These are phyloP conservation scores for Fusarium abutilonis DNA, from an alignment of 2,329 filamentous ascomycete species.

Conservation along the genomic window DNA sequence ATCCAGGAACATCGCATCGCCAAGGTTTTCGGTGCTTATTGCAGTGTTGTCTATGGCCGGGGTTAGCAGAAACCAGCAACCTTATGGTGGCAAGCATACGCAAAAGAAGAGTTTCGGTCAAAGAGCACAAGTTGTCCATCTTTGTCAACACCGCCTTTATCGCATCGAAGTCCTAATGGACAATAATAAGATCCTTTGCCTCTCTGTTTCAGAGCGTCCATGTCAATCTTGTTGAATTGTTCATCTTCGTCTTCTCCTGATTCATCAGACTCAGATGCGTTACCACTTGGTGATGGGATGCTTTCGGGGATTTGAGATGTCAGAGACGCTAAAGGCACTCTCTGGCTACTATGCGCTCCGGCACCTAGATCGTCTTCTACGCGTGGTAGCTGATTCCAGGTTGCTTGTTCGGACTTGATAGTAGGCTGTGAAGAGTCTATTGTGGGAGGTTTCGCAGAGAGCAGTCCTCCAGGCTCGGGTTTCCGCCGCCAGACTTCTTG, in stretches of 20 bases:
- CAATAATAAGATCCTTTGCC: constrained; percentile 54
- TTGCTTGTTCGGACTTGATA: constrained; percentile 38
- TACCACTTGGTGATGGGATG: constrained; percentile 24
- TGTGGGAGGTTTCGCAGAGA: constrained; percentile 30
- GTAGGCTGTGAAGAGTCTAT: constrained; percentile 40
- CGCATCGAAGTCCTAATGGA: constrained; percentile 50
- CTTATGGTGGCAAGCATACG: constrained; percentile 43
- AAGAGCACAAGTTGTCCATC: constrained; percentile 53
- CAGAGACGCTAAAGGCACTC: constrained; percentile 37
- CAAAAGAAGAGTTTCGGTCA: constrained; percentile 56
- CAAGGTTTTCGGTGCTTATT: constrained; percentile 57
- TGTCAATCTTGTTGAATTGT: constrained; percentile 50
- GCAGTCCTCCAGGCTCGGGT: constrained; percentile 21
- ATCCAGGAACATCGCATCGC: constrained; percentile 52
- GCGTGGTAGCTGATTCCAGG: constrained; percentile 27
- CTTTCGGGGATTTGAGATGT: constrained; percentile 32
- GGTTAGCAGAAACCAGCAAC: constrained; percentile 32
- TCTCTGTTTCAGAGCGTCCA: constrained; percentile 53
- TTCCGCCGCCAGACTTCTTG: constrained; percentile 47
- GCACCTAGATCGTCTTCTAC: constrained; percentile 37
- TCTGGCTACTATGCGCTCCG: constrained; percentile 37
- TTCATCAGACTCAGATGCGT: constrained; percentile 47
- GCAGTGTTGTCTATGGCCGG: constrained; percentile 52
- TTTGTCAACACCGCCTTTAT: constrained; percentile 55
- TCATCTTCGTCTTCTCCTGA: constrained; percentile 50